Percentiles rank a stretch among this genome's conserved stretches.
phyloP scores from a whole-genome alignment of 345 rosid species.

The Salix purpurea region DNA sequence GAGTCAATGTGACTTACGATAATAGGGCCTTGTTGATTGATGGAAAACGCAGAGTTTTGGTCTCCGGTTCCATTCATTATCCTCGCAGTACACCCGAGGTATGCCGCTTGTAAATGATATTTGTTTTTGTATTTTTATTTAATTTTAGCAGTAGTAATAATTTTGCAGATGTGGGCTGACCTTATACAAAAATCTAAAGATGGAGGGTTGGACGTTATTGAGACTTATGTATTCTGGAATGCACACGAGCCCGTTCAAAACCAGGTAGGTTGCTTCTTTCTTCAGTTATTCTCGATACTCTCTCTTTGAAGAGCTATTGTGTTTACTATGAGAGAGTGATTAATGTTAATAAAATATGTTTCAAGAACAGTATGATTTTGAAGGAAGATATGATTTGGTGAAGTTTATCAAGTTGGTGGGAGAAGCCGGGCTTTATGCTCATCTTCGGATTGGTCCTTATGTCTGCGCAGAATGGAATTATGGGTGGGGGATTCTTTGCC shows the following conservation, averaged over 20 bases:
- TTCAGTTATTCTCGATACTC: neutral
- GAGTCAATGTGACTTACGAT: constrained; percentile 69
- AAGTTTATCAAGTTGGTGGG: constrained; percentile 77
- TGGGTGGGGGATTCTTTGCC: constrained; percentile 44
- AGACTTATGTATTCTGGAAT: constrained; percentile 93
- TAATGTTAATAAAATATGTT: too few species aligned
- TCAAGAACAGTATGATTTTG: constrained; percentile 62
- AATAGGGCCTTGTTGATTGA: constrained; percentile 67
- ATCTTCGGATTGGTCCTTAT: constrained; percentile 93
- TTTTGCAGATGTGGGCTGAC: constrained; percentile 87
- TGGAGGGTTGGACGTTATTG: constrained; percentile 87
- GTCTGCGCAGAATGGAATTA: constrained; percentile 97
- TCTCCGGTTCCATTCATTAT: constrained; percentile 94
- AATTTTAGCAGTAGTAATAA: neutral
- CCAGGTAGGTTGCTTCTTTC: constrained; percentile 44
- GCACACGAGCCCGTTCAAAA: constrained; percentile 73
- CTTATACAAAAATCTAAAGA: constrained; percentile 93
- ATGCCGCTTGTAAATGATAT: neutral
- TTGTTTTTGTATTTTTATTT: neutral
- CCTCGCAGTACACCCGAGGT: constrained; percentile 96
- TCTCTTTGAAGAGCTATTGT: constrained; percentile 6
- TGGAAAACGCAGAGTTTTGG: constrained; percentile 65
- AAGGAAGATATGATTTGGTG: constrained; percentile 84
- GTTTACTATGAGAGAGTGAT: too few species aligned
- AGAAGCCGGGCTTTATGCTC: constrained; percentile 82